A percentile compares a stretch with the other conserved stretches of the same genome.
phyloP scores from a whole-genome alignment of 805 yeast genomes.

The Kuraishia capsulata region DNA sequence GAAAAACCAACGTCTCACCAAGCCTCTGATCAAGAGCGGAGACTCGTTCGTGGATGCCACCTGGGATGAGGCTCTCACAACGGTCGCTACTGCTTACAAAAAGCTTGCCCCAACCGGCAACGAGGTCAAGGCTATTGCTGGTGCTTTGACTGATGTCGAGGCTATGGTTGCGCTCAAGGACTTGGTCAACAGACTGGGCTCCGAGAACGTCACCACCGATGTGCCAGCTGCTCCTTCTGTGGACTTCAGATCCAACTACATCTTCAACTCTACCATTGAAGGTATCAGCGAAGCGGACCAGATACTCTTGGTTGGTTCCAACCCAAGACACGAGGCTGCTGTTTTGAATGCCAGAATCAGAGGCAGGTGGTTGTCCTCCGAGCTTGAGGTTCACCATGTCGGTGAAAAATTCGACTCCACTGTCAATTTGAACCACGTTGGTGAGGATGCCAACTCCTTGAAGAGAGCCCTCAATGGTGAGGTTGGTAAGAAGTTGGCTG shows the following conservation, averaged over 20 bases:
- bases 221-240: slow-evolving; percentile 45
- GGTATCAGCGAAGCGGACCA: slow-evolving; percentile 82
- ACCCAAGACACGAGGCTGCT: slow-evolving; percentile 87
- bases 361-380: slow-evolving; percentile 65
- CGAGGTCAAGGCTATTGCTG: slow-evolving; percentile 75
- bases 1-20: slow-evolving; percentile 77
- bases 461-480: slow-evolving; percentile 54
- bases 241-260: slow-evolving; percentile 72
- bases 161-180: slow-evolving; percentile 77
- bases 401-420: slow-evolving; percentile 78
- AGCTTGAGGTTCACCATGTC: slow-evolving; percentile 59
- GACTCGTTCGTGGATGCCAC: slow-evolving; percentile 64
- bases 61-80: slow-evolving; percentile 79
- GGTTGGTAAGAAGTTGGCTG: slow-evolving; percentile 56
- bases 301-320: slow-evolving; percentile 72
- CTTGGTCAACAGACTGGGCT: slow-evolving; percentile 63
- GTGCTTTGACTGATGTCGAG: slow-evolving; percentile 79
- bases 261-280: slow-evolving; percentile 69
- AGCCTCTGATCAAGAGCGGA: slow-evolving; percentile 67
- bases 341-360: slow-evolving; percentile 79
- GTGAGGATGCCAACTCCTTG: slow-evolving; percentile 49
- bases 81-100: slow-evolving; percentile 54
- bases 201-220: slow-evolving; percentile 75
- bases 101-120: slow-evolving; percentile 50
- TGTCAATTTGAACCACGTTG: slow-evolving; percentile 55